Evolutionary conservation across 2,329 filamentous ascomycete species (phyloP), one percentile per base, ranked within the genome.

Genomic region (Rutstroemia sydowiana): DNA sequence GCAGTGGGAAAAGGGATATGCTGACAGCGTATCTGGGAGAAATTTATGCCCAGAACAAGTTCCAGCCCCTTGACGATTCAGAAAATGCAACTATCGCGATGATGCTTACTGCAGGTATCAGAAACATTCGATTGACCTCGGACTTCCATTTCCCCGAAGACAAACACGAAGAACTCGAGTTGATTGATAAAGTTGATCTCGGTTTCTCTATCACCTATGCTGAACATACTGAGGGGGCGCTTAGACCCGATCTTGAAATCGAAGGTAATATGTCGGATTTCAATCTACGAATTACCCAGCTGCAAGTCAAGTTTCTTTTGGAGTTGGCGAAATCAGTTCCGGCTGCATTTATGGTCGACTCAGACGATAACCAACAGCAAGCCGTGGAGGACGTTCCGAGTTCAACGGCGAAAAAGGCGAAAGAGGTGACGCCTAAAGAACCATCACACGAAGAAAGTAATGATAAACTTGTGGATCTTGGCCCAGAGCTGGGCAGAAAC

Each of bases 101-200:
- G 75, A 90, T 95, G 66, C 78, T 98, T 14, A 87, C 87, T 2
- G 85, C 90, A 16, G 93, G 93, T 20, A 92, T 99, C 59, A 82
- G 92, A 49, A 95, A 98, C 55, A 89, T 96, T 55, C 84, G 88
- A 31, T 73, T 98, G 26, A 96, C 89, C 0, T 97, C 92, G 0
- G 84, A 88, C 50, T 89, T 97, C 63, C 81, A 95, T 65, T 97
- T 95, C 61, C 69, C 80, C 0, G 76, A 83, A 2, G 79, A 82
- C 31, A 71, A 79, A 52, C 81, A 81, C 0, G 93, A 98, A 68
- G 90, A 95, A 66, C 75, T 98, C 7, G 89, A 98, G 66, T 86
- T 99, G 73, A 95, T 99, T 60, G 91, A 98, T 63, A 90, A 96
- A 61, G 90, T 98, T 11, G 93, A 98, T 66, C 74, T 99, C 21